Evolutionary conservation across 2,329 filamentous ascomycete genomes (phyloP), one percentile per base, ranked within the genome.

Genomic region (Xylariaceae sp.): DNA sequence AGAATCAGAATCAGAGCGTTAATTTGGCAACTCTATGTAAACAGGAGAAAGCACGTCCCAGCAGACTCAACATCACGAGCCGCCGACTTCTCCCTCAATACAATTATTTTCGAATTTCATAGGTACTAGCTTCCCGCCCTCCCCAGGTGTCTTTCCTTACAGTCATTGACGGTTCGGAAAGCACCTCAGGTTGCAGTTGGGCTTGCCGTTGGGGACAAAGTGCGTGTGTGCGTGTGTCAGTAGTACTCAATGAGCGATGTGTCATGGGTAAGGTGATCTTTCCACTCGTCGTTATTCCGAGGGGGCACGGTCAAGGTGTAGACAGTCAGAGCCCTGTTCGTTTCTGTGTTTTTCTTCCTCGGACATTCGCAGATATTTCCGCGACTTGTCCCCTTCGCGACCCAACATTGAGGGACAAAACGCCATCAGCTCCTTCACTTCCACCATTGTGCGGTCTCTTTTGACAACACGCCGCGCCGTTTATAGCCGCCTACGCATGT

Each of bases 221-320:
- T 30, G 37, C 58, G 54, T 57, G 35, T 59, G 58, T 59, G 59
- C 48, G 23, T 55, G 61, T 66, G 56, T 56, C 59, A 57, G 51
- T 56, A 63, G 37, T 42, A 13, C 37, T 64, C 64, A 62, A 56
- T 64, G 57, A 68, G 54, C 63, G 67, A 68, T 66, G 66, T 69
- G 69, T 70, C 62, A 71, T 70, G 68, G 67, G 68, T 70, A 71
- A 13, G 56, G 69, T 71, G 53, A 58, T 44, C 45, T 59, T 39
- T 57, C 49, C 45, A 30, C 23, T 30, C 23, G 23, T 30, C 23
- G 23, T 30, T 30, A 30, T 30, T 30, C 23, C 23, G 5, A 30
- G 23, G 23, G 23, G 23, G 23, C 23, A 30, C 23, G 23, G 23
- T 30, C 23, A 30, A 30, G 23, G 23, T 30, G 23, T 30, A 50